A percentile compares a stretch with the other conserved stretches of the same genome.
These are phyloP conservation scores for Selaginella moellendorffii DNA, from an alignment of 75 land plant species.

Conservation along the genomic window DNA sequence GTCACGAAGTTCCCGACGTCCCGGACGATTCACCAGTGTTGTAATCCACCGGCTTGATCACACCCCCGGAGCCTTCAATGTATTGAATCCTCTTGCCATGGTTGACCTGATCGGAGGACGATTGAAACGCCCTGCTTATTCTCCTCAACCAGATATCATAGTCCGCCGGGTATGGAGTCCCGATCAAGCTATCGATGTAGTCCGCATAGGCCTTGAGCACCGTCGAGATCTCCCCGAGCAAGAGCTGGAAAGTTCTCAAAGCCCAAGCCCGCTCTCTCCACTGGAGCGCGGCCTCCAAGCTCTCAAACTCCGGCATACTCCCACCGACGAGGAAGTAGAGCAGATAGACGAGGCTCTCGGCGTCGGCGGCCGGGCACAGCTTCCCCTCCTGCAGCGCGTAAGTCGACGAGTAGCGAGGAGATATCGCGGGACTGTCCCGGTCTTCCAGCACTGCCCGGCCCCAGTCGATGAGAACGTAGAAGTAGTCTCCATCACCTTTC, in stretches of 20 bases:
- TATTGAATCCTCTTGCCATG: constrained; percentile 35
- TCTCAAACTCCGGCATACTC: constrained; percentile 30
- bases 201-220: constrained; percentile 67
- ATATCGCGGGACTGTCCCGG: constrained; percentile 67
- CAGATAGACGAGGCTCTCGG: constrained; percentile 54
- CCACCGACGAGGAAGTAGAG: constrained; percentile 43
- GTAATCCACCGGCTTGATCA: constrained; percentile 5
- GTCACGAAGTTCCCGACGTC: constrained; percentile 30
- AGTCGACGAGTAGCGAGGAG: constrained; percentile 62
- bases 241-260: constrained; percentile 33
- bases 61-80: background rate
- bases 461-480: constrained; percentile 66
- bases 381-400: constrained; percentile 44
- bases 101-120: constrained; percentile 24
- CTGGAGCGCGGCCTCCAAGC: constrained; percentile 48
- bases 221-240: constrained; percentile 50
- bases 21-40: constrained; percentile 55
- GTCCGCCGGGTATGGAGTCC: constrained; percentile 59
- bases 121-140: constrained; percentile 27
- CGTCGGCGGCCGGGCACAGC: constrained; percentile 59
- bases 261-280: constrained; percentile 57
- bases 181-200: constrained; percentile 54
- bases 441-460: constrained; percentile 92
- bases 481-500: constrained; percentile 37
- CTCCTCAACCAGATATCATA: constrained; percentile 45